phyloP scores from a whole-genome alignment of 495 filamentous ascomycete species.

The Aspergillus egyptiacus region DNA sequence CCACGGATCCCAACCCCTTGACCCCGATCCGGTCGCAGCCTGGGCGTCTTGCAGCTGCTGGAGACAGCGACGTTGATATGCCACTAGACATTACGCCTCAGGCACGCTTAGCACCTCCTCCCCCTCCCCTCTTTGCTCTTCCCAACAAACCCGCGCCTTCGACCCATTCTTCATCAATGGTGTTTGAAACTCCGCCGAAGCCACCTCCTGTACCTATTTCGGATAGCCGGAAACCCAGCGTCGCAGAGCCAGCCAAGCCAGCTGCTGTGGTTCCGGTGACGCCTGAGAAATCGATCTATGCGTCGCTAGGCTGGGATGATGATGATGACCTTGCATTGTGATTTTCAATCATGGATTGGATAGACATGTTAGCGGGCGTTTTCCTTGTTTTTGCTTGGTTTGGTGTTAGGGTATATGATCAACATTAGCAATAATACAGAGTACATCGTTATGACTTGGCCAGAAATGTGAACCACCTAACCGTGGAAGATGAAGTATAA shows the following conservation, averaged over 20 bases:
- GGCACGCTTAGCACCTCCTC: neutral
- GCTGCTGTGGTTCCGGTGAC: slow-evolving; percentile 27
- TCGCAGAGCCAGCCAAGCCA: neutral
- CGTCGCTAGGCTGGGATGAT: slow-evolving; percentile 72
- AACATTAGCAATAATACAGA: too few species aligned
- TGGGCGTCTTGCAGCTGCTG: slow-evolving; percentile 4
- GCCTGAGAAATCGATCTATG: slow-evolving; percentile 57
- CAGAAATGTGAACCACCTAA: too few species aligned
- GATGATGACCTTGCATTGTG: slow-evolving; percentile 29
- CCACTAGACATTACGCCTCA: neutral
- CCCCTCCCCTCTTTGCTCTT: slow-evolving; percentile 8
- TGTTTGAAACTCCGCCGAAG: slow-evolving; percentile 44
- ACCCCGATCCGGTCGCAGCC: slow-evolving; percentile 30
- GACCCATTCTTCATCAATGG: slow-evolving; percentile 15
- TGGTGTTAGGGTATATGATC: too few species aligned
- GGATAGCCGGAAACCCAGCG: neutral
- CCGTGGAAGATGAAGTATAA: too few species aligned
- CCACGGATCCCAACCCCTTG: slow-evolving; percentile 23
- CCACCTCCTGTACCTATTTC: slow-evolving; percentile 20
- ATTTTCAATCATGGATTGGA: neutral
- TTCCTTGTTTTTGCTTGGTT: neutral
- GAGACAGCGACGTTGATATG: neutral
- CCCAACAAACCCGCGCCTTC: slow-evolving; percentile 1
- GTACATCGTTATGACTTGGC: too few species aligned
- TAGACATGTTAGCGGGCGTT: slow-evolving; percentile 15